Percentiles rank a stretch among this genome's conserved stretches.
Evolutionary conservation across 495 filamentous ascomycete species (phyloP).

Genomic region (Aspergillus affinis): DNA sequence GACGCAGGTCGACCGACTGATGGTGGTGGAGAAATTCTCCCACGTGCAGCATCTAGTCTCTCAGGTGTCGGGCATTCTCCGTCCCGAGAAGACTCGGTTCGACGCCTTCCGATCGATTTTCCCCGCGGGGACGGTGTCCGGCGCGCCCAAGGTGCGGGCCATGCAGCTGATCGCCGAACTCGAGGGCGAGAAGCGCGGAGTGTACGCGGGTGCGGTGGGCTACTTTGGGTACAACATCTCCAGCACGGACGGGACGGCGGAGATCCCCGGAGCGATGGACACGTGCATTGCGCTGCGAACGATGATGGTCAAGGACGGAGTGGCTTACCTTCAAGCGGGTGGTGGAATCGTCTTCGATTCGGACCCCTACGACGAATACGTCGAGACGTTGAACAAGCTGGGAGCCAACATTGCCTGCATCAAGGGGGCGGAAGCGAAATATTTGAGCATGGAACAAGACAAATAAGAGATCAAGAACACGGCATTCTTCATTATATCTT

Average conservation of each 20-base stretch:
- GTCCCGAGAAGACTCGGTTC: slow-evolving; percentile 82
- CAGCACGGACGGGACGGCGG: slow-evolving; percentile 35
- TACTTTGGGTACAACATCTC: slow-evolving; percentile 58
- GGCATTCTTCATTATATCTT: slow-evolving; percentile 2
- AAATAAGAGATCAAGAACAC: slow-evolving; percentile 2
- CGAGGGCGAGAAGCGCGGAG: slow-evolving; percentile 87
- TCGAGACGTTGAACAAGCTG: slow-evolving; percentile 97
- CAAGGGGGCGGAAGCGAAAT: slow-evolving; percentile 74
- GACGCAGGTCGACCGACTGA: slow-evolving; percentile 85
- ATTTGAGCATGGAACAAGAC: slow-evolving; percentile 50
- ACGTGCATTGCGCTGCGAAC: slow-evolving; percentile 97
- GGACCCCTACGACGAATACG: slow-evolving; percentile 88
- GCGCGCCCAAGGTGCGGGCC: slow-evolving; percentile 91
- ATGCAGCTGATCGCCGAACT: slow-evolving; percentile 97
- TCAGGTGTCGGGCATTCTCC: slow-evolving; percentile 85
- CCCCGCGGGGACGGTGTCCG: slow-evolving; percentile 89
- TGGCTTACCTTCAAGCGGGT: slow-evolving; percentile 93
- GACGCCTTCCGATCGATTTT: slow-evolving; percentile 96
- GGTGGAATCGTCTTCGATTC: slow-evolving; percentile 97
- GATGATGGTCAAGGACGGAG: slow-evolving; percentile 88
- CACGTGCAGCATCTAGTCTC: slow-evolving; percentile 97
- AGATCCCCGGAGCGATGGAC: slow-evolving; percentile 85
- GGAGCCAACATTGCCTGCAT: slow-evolving; percentile 87
- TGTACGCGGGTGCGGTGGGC: slow-evolving; percentile 96
- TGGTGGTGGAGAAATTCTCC: slow-evolving; percentile 94